A percentile compares a stretch with the other conserved stretches of the same genome.
These are phyloP conservation scores for Acanthamoeba rhysodes DNA, from an alignment of 208 protist species.

Conservation along the genomic window DNA sequence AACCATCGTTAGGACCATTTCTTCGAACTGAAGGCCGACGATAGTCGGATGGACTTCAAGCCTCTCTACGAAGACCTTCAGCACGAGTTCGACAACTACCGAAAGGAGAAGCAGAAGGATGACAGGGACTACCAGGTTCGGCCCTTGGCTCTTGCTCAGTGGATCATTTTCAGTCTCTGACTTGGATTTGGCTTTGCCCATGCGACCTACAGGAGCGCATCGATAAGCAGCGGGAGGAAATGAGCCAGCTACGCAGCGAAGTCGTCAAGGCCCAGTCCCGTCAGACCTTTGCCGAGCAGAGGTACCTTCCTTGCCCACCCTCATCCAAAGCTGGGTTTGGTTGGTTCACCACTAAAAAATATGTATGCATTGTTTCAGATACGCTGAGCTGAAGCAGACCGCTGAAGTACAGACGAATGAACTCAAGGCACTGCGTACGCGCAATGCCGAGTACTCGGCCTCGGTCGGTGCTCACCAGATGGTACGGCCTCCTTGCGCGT, in stretches of 20 bases:
- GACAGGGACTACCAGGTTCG: neutral
- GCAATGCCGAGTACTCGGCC: slow-evolving; percentile 15
- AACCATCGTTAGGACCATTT: neutral
- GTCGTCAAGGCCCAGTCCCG: slow-evolving; percentile 42
- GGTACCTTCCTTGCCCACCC: neutral
- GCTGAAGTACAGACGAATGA: neutral
- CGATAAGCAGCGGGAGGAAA: slow-evolving; percentile 55
- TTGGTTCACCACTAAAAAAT: too few species aligned
- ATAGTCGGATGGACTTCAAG: slow-evolving; percentile 3
- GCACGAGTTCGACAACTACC: slow-evolving; percentile 25
- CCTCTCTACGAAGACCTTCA: slow-evolving; percentile 26
- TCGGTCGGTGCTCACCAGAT: slow-evolving; percentile 1
- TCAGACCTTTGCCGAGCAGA: neutral
- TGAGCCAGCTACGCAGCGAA: neutral
- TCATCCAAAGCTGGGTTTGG: too few species aligned
- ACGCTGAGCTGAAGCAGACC: neutral
- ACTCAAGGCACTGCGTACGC: neutral
- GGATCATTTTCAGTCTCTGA: too few species aligned
- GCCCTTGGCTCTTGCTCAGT: too few species aligned
- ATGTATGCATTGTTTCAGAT: too few species aligned
- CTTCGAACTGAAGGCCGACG: neutral
- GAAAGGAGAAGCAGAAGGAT: slow-evolving; percentile 61
- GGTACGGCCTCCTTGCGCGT: neutral
- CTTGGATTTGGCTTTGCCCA: too few species aligned
- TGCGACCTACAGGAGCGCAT: neutral